Base-by-base conservation (phyloP, 257 asterid genomes). In the Craterostigma plantagineum region DNA sequence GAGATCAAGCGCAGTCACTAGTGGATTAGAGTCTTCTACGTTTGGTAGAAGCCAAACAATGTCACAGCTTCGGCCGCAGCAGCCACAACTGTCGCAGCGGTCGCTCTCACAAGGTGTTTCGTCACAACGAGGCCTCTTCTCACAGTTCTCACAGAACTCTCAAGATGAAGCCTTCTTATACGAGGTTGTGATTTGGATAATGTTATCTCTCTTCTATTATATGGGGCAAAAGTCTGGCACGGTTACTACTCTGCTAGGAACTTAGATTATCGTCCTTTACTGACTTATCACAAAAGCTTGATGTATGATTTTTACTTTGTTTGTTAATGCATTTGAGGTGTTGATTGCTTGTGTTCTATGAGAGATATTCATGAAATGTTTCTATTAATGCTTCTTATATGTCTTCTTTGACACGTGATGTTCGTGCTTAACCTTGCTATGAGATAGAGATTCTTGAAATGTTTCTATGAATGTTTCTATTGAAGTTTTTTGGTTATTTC, bases 131-230 rank as follows among this genome's bases (percentile, higher is more conserved):
- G 83, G 78, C 54, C 49, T 63, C 43, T 77, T 72, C 67, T 90
- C 94, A 42, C 94, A 83, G 77, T 60, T 79, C 52, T 87, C 93
- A 6, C 93, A 74, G 76, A 77, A 64, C 59, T 70, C 94, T 49
- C 76, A 67, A 34, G 99, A 83, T 4, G 94, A 79, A 18, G 45
- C 63, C 56, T 67, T 70, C 61, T 67, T 76, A 34, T 65, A 58
- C 42, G 95, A 77, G 62, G 81, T 77, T 53, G 56, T 75, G 56
- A 55, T 51, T 36, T 14, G 41, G 43, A 39, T 38, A 36, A 27
- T 39, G 11, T 51, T 23, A 57, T 35, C 11, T 30, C 43, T 47
- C 48, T 4, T 40, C n/a, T 42, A 10, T 14, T 34, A 14, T 12
- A 6, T 37, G 7, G 23, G 14, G 42, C 38, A n/a, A 14, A 18